Percentiles rank a stretch among this genome's conserved stretches.
phyloP scores from a whole-genome alignment of 2,329 filamentous ascomycete species.

The Ophiostoma sp. region DNA sequence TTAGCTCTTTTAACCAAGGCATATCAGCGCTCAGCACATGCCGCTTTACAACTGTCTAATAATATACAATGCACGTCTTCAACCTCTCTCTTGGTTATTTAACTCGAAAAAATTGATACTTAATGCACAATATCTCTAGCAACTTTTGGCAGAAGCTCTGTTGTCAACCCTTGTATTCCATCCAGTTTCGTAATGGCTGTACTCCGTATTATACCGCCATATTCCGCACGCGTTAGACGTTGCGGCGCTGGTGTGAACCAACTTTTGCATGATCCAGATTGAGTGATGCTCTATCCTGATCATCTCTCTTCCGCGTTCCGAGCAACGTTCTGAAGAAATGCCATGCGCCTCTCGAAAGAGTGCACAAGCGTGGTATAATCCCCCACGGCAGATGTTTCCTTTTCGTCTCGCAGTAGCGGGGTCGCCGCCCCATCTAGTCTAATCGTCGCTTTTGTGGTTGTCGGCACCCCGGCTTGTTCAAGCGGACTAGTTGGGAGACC shows the following conservation, averaged over 20 bases:
- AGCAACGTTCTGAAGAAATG: conserved; percentile 53
- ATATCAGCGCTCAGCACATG: neutral
- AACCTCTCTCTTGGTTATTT: neutral
- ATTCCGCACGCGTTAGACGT: neutral
- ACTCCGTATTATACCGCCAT: too few species aligned
- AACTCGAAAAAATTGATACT: neutral
- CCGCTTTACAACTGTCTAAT: neutral
- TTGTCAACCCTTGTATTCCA: too few species aligned
- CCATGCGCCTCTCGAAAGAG: conserved; percentile 61
- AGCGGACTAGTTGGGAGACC: neutral
- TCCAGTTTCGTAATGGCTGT: too few species aligned
- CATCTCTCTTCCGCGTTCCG: conserved; percentile 47
- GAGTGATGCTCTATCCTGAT: neutral
- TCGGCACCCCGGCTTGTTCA: neutral
- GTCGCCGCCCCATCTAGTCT: too few species aligned
- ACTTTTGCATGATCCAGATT: neutral
- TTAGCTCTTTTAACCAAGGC: neutral
- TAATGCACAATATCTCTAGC: neutral
- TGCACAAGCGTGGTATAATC: conserved; percentile 55
- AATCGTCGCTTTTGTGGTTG: neutral
- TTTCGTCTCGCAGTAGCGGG: neutral
- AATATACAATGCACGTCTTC: neutral
- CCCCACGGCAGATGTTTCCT: conserved; percentile 30
- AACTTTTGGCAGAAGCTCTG: too few species aligned
- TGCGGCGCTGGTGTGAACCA: neutral